Evolutionary conservation across 306 rosid genomes (phyloP).

Genomic region (Dicorynia guianensis): DNA sequence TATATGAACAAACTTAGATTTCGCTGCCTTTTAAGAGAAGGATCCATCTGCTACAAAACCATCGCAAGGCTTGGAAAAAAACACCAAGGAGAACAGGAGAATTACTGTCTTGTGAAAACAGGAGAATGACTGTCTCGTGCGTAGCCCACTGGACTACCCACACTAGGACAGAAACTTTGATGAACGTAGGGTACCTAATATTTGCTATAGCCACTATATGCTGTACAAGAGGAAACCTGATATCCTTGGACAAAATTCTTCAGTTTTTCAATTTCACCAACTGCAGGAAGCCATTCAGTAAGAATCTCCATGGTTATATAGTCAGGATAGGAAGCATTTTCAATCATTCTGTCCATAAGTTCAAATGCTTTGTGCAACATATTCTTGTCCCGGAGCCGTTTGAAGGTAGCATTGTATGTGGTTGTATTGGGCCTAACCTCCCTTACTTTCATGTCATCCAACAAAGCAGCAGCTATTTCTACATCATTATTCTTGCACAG

Average conservation of each 20-base stretch:
- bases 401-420: conserved; percentile 72
- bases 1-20: conserved; percentile 10
- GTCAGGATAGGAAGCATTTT: conserved; percentile 71
- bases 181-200: background rate
- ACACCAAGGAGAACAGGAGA: background rate
- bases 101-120: background rate
- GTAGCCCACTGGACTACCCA: background rate
- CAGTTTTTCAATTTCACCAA: conserved; percentile 59
- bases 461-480: conserved; percentile 57
- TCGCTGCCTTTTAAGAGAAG: background rate
- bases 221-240: conserved; percentile 44
- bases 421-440: conserved; percentile 64
- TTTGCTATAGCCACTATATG: conserved; percentile 18
- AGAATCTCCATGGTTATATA: conserved; percentile 76
- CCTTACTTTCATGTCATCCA: conserved; percentile 66
- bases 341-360: conserved; percentile 73
- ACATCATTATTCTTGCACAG: conserved; percentile 64
- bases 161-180: background rate
- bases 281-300: conserved; percentile 74
- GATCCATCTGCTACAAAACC: background rate
- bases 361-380: conserved; percentile 60
- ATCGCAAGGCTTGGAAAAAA: background rate
- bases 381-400: conserved; percentile 57
- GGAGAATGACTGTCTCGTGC: background rate
- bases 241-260: conserved; percentile 55